Conservation (phyloP, 805 yeast species). For the Peterozyma toletana region DNA sequence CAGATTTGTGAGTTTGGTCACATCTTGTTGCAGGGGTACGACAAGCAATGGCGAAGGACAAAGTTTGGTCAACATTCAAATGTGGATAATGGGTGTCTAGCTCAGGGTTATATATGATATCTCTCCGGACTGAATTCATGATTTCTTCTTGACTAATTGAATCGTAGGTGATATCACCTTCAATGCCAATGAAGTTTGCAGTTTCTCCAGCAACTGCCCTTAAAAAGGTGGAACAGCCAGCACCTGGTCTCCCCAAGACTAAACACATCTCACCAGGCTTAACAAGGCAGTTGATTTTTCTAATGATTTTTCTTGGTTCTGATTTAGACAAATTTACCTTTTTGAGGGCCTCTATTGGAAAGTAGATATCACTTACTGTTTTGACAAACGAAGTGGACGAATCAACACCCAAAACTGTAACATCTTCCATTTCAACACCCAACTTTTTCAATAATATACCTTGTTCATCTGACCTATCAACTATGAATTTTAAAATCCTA, state of each 20-base stretch:
- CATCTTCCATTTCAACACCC: constrained; percentile 33
- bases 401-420: constrained; percentile 37
- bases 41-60: constrained; percentile 62
- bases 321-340: constrained; percentile 13
- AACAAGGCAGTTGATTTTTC: constrained; percentile 15
- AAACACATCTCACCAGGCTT: constrained; percentile 63
- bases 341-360: neutral
- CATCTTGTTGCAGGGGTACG: constrained; percentile 57
- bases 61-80: constrained; percentile 66
- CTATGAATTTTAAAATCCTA: constrained; percentile 27
- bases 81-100: constrained; percentile 73
- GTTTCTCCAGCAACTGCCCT: constrained; percentile 54
- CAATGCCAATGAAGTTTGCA: constrained; percentile 33
- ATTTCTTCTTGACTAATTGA: constrained; percentile 55
- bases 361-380: constrained; percentile 32
- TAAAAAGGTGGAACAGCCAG: constrained; percentile 70
- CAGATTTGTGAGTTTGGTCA: constrained; percentile 35
- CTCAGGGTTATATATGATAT: constrained; percentile 51
- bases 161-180: constrained; percentile 55
- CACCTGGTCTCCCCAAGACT: constrained; percentile 71
- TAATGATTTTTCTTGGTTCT: constrained; percentile 17
- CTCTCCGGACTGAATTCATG: constrained; percentile 49
- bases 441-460: constrained; percentile 37
- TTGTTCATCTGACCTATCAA: constrained; percentile 32
- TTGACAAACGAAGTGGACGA: constrained; percentile 34